Conservation (phyloP, 257 asterid species). For the Solanum arcanum region DNA sequence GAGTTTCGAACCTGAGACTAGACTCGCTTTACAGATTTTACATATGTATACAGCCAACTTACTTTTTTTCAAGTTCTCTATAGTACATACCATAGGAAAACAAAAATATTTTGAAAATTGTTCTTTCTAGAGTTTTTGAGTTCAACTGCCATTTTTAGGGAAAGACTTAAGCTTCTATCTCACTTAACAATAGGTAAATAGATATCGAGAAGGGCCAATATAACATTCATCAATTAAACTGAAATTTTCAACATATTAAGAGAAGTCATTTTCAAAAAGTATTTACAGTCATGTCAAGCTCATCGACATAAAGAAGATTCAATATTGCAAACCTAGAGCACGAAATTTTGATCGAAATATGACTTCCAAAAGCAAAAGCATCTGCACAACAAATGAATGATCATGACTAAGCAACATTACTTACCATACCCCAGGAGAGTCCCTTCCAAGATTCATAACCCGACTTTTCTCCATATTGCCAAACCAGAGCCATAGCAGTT, state of each 20-base stretch:
- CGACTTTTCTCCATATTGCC: constrained; percentile 87
- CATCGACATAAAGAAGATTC: not conserved
- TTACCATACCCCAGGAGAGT: constrained; percentile 98
- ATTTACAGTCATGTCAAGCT: not conserved
- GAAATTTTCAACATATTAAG: not conserved
- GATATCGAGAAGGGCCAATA: not conserved
- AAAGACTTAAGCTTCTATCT: not conserved
- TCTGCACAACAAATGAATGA: not conserved
- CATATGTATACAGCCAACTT: not conserved
- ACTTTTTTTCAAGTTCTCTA: not conserved
- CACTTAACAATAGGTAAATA: not conserved
- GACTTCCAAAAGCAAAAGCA: not conserved
- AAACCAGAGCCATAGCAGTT: constrained; percentile 87
- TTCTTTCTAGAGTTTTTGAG: not conserved
- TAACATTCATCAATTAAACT: not conserved
- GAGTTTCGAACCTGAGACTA: not conserved
- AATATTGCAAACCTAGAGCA: not conserved
- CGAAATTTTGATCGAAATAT: not conserved
- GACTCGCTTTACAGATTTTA: not conserved
- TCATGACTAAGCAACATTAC: constrained; percentile 1
- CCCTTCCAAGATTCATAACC: constrained; percentile 97
- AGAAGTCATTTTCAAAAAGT: not conserved
- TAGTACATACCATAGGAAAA: not conserved
- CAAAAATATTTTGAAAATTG: not conserved
- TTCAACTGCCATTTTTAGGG: not conserved